Base-by-base conservation (phyloP, 2,329 filamentous ascomycete genomes). In the Byssochlamys sp. region DNA sequence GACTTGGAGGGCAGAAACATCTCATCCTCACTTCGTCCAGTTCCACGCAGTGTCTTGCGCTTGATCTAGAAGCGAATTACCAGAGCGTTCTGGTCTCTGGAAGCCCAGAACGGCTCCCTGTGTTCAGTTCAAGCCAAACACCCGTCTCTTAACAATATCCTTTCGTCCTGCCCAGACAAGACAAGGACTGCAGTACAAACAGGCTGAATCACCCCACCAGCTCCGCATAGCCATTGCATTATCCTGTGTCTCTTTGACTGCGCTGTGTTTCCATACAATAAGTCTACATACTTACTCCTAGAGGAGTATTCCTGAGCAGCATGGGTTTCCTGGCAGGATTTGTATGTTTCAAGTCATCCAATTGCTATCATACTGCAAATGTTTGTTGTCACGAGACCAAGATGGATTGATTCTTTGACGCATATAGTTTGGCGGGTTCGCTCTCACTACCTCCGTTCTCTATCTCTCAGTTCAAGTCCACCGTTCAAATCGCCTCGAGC, bases 301-400 rank as follows among this genome's bases (percentile, higher is more conserved):
- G 39, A 45, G 14, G n/a, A 19, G 14, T 45, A 45, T 1, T 45
- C 31, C 11, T 19, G n/a, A 9, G 28, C 33, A 69, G 58, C 64
- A 90, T 90, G 87, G 86, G 87, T 69, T 89, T 90, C 78, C 81
- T 83, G 63, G 80, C 84, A 49, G 88, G 88, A 65, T 88, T 91
- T 71, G 88, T 91, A 80, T 62, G 86, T 77, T 55, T 55, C 54
- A 27, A 35, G 14, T 45, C 19, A 31, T 24, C 45, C 10, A 25
- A 19, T 19, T 19, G 28, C 27, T n/a, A 19, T 19, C 24, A 27
- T 28, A 27, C 9, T 50, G 19, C 26, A 33, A 19, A 31, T 31
- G 2, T 10, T 31, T 29, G 28, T 31, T 31, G 29, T 31, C 29
- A 31, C n/a, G 39, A 45, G 10, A 27, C 49, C n/a, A 56, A 49